Percentiles rank a stretch among this genome's conserved stretches.
Conservation (phyloP, 208 protist genomes). For the Leishmania lainsoni region DNA sequence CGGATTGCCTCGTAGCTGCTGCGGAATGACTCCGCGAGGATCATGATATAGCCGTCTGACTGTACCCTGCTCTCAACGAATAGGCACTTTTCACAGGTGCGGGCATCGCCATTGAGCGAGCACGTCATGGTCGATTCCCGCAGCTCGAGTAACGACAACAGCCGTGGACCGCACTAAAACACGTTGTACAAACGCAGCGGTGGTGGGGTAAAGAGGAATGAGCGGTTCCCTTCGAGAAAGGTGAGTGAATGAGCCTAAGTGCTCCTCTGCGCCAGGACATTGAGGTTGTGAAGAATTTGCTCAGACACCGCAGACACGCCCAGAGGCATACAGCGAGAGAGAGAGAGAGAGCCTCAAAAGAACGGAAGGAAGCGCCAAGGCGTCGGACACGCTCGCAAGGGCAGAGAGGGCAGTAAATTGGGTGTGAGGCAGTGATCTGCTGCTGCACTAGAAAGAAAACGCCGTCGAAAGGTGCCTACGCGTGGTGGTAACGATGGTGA, state of each 20-base stretch:
- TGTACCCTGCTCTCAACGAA: constrained; percentile 65
- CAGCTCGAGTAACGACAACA: background rate
- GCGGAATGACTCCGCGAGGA: constrained; percentile 82
- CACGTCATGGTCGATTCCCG: background rate
- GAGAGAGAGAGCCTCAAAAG: background rate
- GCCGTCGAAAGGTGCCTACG: background rate
- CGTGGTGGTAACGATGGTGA: background rate
- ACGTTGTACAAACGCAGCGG: background rate
- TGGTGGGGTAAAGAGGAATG: background rate
- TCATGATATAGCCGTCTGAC: constrained; percentile 51
- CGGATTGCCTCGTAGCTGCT: constrained; percentile 47
- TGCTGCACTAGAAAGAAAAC: background rate
- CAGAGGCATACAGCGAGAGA: background rate
- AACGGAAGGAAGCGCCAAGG: background rate
- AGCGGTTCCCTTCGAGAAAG: background rate
- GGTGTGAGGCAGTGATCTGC: background rate
- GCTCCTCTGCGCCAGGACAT: background rate
- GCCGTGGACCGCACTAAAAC: background rate
- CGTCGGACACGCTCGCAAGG: background rate
- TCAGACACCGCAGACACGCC: background rate
- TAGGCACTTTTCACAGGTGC: constrained; percentile 41
- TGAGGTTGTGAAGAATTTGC: background rate
- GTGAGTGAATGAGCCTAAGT: background rate
- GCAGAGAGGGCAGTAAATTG: background rate
- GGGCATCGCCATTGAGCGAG: background rate